Base-by-base conservation (phyloP, 164 flowering plant species). In the Saururus chinensis region DNA sequence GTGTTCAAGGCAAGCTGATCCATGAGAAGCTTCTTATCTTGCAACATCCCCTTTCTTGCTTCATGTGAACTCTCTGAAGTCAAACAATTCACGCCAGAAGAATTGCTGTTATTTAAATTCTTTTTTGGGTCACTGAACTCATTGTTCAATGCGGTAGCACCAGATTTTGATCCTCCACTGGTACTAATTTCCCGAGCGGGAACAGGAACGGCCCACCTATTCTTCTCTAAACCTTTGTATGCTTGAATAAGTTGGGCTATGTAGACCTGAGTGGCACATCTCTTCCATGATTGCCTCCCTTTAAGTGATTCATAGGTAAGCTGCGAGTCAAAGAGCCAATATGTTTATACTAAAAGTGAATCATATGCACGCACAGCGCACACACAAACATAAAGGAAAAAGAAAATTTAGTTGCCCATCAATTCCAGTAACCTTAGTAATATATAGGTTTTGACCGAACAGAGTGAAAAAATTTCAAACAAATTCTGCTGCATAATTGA, bases 201-300 rank as follows among this genome's bases (percentile, higher is more conserved):
- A 56, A 61, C 48, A 48, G 62, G 66, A 55, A 53, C 14, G 0
- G 53, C 59, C 49, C 26, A 62, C 26, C 19, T 66, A 41, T 68
- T 70, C 53, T 61, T 65, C 49, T 79, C 79, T 40, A 75, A 23
- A 24, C 41, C 64, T 61, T 79, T 71, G 62, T 74, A 70, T 62
- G 9, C 68, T 62, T 19, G 71, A 57, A 85, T 84, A 24, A 89
- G 72, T 56, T 56, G 82, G 57, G 80, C 69, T 62, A 89, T 80
- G 70, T 77, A 68, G 24, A 84, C 82, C 67, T 89, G 96, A 56
- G 78, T 25, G 2, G 77, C 75, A 63, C 84, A 79, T 72, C 74
- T 78, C 71, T 84, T 89, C 82, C 76, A 57, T 22, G 81, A 63
- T 25, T 55, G 65, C 42, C 41, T 76, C 56, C 57, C 60, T 42